phyloP scores from a whole-genome alignment of 805 yeast genomes.

The Wickerhamomyces hampshirensis region DNA sequence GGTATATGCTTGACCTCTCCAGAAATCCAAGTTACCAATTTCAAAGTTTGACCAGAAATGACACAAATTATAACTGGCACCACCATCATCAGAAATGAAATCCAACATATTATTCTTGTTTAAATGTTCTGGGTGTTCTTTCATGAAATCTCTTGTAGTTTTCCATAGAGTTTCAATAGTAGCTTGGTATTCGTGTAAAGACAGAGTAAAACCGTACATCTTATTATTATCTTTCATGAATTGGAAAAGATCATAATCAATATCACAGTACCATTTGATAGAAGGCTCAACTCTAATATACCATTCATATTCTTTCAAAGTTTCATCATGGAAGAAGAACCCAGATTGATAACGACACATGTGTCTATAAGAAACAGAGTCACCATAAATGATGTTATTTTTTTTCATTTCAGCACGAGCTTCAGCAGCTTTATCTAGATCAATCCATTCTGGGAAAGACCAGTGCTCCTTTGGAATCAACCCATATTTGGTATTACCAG shows the following conservation, averaged over 20 bases:
- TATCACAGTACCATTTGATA: constrained; percentile 55
- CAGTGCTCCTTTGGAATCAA: constrained; percentile 57
- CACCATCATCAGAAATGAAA: constrained; percentile 61
- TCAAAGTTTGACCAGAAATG: constrained; percentile 85
- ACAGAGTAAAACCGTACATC: constrained; percentile 64
- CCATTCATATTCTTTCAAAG: constrained; percentile 56
- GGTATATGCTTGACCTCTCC: constrained; percentile 57
- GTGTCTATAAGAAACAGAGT: constrained; percentile 59
- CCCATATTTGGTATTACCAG: constrained; percentile 64
- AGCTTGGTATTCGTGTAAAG: constrained; percentile 58
- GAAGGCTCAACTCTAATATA: constrained; percentile 82
- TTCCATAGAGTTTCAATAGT: constrained; percentile 69
- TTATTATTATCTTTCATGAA: constrained; percentile 52
- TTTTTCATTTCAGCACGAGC: constrained; percentile 41
- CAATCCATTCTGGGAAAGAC: constrained; percentile 66
- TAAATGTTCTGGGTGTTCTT: constrained; percentile 36
- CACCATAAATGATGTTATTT: constrained; percentile 52
- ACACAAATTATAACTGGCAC: constrained; percentile 66
- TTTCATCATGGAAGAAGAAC: constrained; percentile 62
- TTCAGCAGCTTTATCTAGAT: constrained; percentile 42
- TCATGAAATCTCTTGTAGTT: constrained; percentile 44
- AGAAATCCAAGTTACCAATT: constrained; percentile 66
- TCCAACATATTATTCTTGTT: constrained; percentile 50
- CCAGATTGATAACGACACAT: constrained; percentile 52
- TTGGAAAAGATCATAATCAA: constrained; percentile 61